Percentiles rank a stretch among this genome's conserved stretches.
Conservation (phyloP, 768 basidiomycete genomes). For the Kwoniella shandongensis region DNA sequence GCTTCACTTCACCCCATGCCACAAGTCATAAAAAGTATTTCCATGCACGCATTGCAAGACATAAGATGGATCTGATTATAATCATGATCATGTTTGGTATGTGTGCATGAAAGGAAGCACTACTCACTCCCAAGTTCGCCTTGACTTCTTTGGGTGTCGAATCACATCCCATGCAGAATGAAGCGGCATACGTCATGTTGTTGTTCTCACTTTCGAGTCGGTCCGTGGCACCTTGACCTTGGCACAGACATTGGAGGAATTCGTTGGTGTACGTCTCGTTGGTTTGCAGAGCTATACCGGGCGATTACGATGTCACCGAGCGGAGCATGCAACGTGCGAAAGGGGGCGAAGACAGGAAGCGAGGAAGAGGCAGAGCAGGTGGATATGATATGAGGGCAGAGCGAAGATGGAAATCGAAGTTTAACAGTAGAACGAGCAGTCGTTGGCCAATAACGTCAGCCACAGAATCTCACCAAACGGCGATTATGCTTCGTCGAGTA, state of each 20-base stretch:
- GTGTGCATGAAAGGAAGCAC: neutral
- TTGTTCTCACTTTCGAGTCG: constrained; percentile 21
- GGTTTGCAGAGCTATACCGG: constrained; percentile 17
- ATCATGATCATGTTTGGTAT: neutral
- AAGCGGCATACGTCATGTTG: constrained; percentile 12
- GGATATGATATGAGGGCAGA: too few relatives aligned
- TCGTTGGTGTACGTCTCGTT: constrained; percentile 31
- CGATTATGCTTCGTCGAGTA: too few relatives aligned
- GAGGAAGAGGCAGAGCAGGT: too few relatives aligned
- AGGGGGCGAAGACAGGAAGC: too few relatives aligned
- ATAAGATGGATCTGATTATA: neutral
- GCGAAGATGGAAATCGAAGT: too few relatives aligned
- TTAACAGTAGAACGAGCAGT: too few relatives aligned
- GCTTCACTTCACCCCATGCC: neutral
- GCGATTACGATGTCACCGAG: too few relatives aligned
- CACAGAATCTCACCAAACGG: too few relatives aligned
- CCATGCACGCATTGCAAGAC: neutral
- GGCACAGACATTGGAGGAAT: constrained; percentile 35
- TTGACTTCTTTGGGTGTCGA: constrained; percentile 23
- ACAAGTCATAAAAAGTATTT: neutral
- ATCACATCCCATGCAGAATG: constrained; percentile 29
- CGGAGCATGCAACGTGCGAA: too few relatives aligned
- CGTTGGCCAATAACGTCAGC: too few relatives aligned
- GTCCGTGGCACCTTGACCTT: constrained; percentile 15
- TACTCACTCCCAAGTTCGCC: constrained; percentile 31